phyloP scores from a whole-genome alignment of 164 flowering plant species.

The Annona cherimola region DNA sequence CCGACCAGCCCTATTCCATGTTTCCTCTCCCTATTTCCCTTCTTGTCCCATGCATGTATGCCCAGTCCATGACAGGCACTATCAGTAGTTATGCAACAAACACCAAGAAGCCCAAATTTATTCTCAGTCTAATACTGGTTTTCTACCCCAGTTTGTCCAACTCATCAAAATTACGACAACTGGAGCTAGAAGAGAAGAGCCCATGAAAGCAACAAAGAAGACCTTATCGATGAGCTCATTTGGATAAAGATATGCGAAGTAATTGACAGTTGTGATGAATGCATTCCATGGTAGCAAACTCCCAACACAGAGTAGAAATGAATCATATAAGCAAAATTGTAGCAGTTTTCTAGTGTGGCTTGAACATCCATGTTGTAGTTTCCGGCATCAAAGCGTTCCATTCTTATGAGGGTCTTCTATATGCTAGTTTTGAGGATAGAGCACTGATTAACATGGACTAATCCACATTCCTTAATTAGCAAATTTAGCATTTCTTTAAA shows the following conservation, averaged over 20 bases:
- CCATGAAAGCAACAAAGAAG: conserved; percentile 78
- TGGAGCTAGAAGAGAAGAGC: conserved; percentile 51
- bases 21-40: not conserved
- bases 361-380: not conserved
- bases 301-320: conserved; percentile 83
- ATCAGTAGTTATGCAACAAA: conserved; percentile 52
- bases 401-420: too few relatives aligned
- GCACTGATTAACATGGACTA: too few relatives aligned
- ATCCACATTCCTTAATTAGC: too few relatives aligned
- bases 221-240: conserved; percentile 55
- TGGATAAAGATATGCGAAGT: conserved; percentile 67
- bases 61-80: conserved; percentile 53
- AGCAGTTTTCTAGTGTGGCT: conserved; percentile 33
- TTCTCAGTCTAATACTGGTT: conserved; percentile 41
- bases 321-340: conserved; percentile 53
- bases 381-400: too few relatives aligned
- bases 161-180: conserved; percentile 27
- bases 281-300: conserved; percentile 93
- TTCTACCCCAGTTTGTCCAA: conserved; percentile 28
- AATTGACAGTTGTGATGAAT: conserved; percentile 76
- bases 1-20: too few relatives aligned
- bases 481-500: too few relatives aligned
- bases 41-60: conserved; percentile 3
- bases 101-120: conserved; percentile 64
- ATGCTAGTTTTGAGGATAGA: too few relatives aligned